Conservation (phyloP, 495 filamentous ascomycete genomes). For the Amorphotheca resinae region DNA sequence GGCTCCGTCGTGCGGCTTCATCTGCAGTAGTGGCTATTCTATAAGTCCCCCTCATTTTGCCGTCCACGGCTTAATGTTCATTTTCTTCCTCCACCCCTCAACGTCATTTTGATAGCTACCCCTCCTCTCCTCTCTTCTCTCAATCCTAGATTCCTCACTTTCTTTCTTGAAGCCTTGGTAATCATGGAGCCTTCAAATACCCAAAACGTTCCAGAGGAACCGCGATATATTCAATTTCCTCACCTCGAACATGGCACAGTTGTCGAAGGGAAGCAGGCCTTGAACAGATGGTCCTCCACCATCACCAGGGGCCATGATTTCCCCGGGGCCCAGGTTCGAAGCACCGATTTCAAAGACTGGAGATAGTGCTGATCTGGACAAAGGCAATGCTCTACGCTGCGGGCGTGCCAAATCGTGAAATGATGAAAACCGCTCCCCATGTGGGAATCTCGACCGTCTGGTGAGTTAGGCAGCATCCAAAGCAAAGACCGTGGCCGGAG, state of each 20-base stretch:
- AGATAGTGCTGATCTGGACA: conserved; percentile 5
- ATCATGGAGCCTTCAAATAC: conserved; percentile 15
- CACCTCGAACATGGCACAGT: conserved; percentile 42
- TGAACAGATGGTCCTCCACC: conserved; percentile 63
- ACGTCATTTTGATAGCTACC: too few species aligned
- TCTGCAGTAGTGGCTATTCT: too few species aligned
- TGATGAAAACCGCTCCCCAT: conserved; percentile 85
- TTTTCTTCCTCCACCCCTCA: too few species aligned
- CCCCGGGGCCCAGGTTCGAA: conserved; percentile 71
- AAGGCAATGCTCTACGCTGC: conserved; percentile 95
- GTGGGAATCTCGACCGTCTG: conserved; percentile 43
- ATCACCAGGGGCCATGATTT: conserved; percentile 75
- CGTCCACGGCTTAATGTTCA: too few species aligned
- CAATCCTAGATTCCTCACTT: neutral
- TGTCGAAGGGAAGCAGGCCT: conserved; percentile 45
- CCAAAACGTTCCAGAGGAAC: conserved; percentile 31
- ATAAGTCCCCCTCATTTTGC: too few species aligned
- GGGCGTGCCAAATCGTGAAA: conserved; percentile 68
- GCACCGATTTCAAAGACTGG: conserved; percentile 7
- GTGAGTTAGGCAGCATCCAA: too few species aligned
- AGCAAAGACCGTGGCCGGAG: too few species aligned
- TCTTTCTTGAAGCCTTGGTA: conserved; percentile 1
- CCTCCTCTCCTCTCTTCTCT: neutral
- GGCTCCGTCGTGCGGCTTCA: too few species aligned
- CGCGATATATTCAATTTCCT: conserved; percentile 51